Evolutionary conservation across 164 flowering plant genomes (phyloP).

Genomic region (Vitis rotundifolia): DNA sequence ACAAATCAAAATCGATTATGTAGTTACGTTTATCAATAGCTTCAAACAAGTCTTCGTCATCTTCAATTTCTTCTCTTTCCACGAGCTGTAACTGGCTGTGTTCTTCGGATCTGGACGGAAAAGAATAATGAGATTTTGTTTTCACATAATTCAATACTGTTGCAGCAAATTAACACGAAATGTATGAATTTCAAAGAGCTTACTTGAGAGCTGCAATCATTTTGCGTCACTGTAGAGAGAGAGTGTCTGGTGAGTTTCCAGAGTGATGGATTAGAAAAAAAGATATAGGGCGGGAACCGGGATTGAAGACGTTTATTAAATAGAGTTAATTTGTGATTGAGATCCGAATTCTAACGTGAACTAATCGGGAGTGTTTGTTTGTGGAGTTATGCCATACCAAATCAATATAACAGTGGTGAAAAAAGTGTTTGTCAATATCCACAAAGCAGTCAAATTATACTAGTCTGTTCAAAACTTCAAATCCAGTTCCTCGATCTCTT

Average conservation of each 20-base stretch:
- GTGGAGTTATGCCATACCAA: too few species aligned
- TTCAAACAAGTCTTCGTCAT: slow-evolving; percentile 94
- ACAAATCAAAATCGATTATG: background rate
- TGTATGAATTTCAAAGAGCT: background rate
- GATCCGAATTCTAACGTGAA: too few species aligned
- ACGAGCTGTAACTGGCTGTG: slow-evolving; percentile 78
- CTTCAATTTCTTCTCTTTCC: slow-evolving; percentile 81
- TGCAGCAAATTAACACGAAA: background rate
- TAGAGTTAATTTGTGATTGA: too few species aligned
- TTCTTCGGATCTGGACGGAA: slow-evolving; percentile 67
- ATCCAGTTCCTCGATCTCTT: too few species aligned
- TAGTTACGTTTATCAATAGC: slow-evolving; percentile 77
- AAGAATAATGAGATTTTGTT: background rate
- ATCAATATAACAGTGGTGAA: too few species aligned
- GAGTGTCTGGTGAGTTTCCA: background rate
- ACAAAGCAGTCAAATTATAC: too few species aligned
- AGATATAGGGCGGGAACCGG: background rate
- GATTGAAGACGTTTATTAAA: too few species aligned
- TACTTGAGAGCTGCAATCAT: slow-evolving; percentile 43
- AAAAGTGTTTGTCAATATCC: too few species aligned
- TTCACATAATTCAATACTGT: background rate
- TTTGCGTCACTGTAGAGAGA: slow-evolving; percentile 3
- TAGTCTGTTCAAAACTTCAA: too few species aligned
- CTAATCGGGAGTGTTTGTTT: too few species aligned
- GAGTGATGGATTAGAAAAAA: background rate